A percentile compares a stretch with the other conserved stretches of the same genome.
Conservation (phyloP, 2,329 filamentous ascomycete genomes). For the Penicillium expansum region DNA sequence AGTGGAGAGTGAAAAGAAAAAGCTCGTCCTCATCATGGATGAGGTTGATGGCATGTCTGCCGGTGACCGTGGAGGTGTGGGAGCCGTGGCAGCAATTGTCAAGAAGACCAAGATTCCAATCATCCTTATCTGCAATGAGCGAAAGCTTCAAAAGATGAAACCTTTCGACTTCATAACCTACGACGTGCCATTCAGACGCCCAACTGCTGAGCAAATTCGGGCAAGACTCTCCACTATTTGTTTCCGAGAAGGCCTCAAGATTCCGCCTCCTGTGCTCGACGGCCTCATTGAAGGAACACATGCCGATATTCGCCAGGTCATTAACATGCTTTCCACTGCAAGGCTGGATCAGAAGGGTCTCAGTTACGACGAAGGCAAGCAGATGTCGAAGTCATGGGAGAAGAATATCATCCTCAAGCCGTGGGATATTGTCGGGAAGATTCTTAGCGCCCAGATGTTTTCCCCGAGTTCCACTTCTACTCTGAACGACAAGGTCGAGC, state of each 20-base stretch:
- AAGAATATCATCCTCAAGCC: slow-evolving; percentile 96
- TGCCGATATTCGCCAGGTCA: slow-evolving; percentile 94
- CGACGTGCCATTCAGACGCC: slow-evolving; percentile 83
- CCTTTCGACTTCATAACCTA: slow-evolving; percentile 85
- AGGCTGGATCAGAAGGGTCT: slow-evolving; percentile 81
- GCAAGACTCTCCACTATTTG: slow-evolving; percentile 94
- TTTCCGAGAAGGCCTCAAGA: slow-evolving; percentile 82
- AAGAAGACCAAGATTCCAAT: slow-evolving; percentile 93
- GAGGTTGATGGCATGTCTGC: slow-evolving; percentile 99
- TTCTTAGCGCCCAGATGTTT: slow-evolving; percentile 85
- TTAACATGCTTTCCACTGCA: slow-evolving; percentile 96
- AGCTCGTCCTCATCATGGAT: slow-evolving; percentile 95
- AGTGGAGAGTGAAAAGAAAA: slow-evolving; percentile 79
- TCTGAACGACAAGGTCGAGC: slow-evolving; percentile 94
- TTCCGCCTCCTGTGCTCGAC: slow-evolving; percentile 79
- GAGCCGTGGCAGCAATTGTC: slow-evolving; percentile 88
- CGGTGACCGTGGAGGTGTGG: slow-evolving; percentile 92
- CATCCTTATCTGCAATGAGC: slow-evolving; percentile 97
- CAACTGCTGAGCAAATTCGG: slow-evolving; percentile 85
- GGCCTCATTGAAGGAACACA: slow-evolving; percentile 93
- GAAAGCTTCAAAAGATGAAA: slow-evolving; percentile 92
- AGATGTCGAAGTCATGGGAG: slow-evolving; percentile 97
- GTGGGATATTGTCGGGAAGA: slow-evolving; percentile 95
- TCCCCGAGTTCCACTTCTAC: slow-evolving; percentile 77
- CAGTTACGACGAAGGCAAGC: slow-evolving; percentile 80